Evolutionary conservation across 2,329 filamentous ascomycete genomes (phyloP), one percentile per base, ranked within the genome.

Genomic region (Ascochyta clinopodiicola): DNA sequence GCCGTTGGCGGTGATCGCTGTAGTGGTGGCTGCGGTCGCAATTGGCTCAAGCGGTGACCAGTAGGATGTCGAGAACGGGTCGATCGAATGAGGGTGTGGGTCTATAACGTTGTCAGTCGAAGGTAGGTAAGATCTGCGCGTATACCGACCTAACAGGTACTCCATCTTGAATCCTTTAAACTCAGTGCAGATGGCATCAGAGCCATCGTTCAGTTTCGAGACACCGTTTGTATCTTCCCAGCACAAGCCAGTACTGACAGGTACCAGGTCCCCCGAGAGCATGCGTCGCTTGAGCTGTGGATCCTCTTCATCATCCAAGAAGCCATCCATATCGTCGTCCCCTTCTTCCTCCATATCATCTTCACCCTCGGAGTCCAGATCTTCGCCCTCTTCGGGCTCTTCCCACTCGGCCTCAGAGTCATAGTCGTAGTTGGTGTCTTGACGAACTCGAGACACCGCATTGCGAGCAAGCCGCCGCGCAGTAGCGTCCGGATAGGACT

Each of bases 261-360:
- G 91, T 68, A 93, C 86, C 67, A 96, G 82, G 61, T 91, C 87
- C 27, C 87, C 86, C 29, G 80, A 84, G 66, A 84, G 78, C 6
- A 83, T 74, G 77, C 88, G 75, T 72, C 84, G 79, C 80, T 84
- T 83, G 73, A 81, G 61, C 76, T 80, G 71, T 75, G 78, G 56
- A 78, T 84, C 68, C 75, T 95, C 91, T 48, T 96, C 91, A 6
- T 91, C 91, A 64, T 96, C 93, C 1, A 97, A 80, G 69, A 97
- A 97, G 17, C 87, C 93, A 4, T 92, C 91, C 87, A 96, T 89
- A 56, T 96, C 92, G 59, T 91, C 89, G 15, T 91, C 89, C n/a
- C 86, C 88, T 10, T 91, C 82, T 44, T 89, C 87, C 24, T 89
- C 88, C 9, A 88, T 85, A 45, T 86, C 83, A 6, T 89, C 86